Conservation (phyloP, 2,329 filamentous ascomycete genomes). For the Septoria petroselini region DNA sequence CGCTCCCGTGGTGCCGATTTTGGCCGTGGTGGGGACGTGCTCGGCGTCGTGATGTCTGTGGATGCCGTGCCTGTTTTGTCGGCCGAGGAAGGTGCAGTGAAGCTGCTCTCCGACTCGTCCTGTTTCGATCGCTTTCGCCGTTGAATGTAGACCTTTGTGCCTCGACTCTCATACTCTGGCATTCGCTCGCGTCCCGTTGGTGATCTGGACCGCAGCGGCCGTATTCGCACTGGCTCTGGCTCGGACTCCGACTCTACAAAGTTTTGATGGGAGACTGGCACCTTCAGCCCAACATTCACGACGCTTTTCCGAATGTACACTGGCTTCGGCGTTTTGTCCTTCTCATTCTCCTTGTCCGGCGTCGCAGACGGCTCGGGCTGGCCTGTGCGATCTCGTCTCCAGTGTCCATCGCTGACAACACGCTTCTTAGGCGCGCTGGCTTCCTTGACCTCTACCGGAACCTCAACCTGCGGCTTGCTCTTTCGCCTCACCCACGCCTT, state of each 20-base stretch:
- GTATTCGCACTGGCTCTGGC: conserved; percentile 24
- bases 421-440: conserved; percentile 77
- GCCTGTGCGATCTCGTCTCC: conserved; percentile 47
- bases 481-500: conserved; percentile 40
- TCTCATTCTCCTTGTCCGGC: conserved; percentile 27
- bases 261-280: conserved; percentile 35
- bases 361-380: conserved; percentile 24
- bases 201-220: conserved; percentile 29
- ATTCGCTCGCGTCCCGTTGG: conserved; percentile 25
- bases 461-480: conserved; percentile 39
- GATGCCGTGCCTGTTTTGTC: conserved; percentile 30
- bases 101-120: conserved; percentile 31
- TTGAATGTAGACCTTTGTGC: conserved; percentile 37
- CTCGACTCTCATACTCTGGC: conserved; percentile 35
- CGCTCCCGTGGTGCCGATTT: conserved; percentile 25
- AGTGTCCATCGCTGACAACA: conserved; percentile 89
- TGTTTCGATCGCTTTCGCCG: conserved; percentile 28
- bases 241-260: conserved; percentile 32
- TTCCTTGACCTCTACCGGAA: conserved; percentile 47
- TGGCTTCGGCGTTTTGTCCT: conserved; percentile 33
- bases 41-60: conserved; percentile 35
- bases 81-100: conserved; percentile 32
- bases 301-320: conserved; percentile 33
- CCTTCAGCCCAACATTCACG: conserved; percentile 35
- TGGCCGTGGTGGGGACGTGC: conserved; percentile 24